Base-by-base conservation (phyloP, 2,329 filamentous ascomycete genomes). In the Fusarium sp. region DNA sequence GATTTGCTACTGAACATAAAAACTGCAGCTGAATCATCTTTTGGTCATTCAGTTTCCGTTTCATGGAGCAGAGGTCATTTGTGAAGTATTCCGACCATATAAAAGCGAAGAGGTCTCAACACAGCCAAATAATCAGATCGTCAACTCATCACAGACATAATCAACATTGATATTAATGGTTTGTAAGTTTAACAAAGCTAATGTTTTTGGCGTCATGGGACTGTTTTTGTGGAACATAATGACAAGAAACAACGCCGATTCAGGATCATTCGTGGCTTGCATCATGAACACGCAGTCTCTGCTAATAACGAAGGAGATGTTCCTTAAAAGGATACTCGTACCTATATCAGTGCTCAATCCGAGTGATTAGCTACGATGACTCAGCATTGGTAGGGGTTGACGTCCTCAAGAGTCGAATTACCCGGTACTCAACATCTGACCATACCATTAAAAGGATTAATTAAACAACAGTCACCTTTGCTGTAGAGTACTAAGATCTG, bases 391-490 rank as follows among this genome's bases (percentile, higher is more conserved):
- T 8, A 24, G 12, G 22, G 48, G 6, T 13, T 31, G 11, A 6
- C 7, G 15, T 24, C 47, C 6, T 12, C 28, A 33, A 18, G 47
- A 10, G 1, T 49, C 22, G 28, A 24, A 10, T 35, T 51, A 35
- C 28, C 48, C 28, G 28, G 28, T 33, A 51, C 28, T 33, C 8
- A 6, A 33, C 11, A 51, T 6, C 48, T 10, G 4, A 7, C 2
- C 1, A n/a, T n/a, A 7, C 2, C 1, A n/a, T n/a, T 31, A 5
- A 10, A 33, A 18, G 11, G 1, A 18, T 33, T 1, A 7, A 33
- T n/a, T 18, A 10, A 33, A 33, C 7, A 14, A 49, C 1, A 10
- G 15, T 14, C 1, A n/a, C 8, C 1, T 1, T 1, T n/a, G 22
- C 22, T 49, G 2, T 11, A n/a, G 0, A 18, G 11, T 5, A 18